A percentile compares a stretch with the other conserved stretches of the same genome.
These are phyloP conservation scores for Sarocladiaceae sp. DNA, from an alignment of 2,329 filamentous ascomycete genomes.

Conservation along the genomic window DNA sequence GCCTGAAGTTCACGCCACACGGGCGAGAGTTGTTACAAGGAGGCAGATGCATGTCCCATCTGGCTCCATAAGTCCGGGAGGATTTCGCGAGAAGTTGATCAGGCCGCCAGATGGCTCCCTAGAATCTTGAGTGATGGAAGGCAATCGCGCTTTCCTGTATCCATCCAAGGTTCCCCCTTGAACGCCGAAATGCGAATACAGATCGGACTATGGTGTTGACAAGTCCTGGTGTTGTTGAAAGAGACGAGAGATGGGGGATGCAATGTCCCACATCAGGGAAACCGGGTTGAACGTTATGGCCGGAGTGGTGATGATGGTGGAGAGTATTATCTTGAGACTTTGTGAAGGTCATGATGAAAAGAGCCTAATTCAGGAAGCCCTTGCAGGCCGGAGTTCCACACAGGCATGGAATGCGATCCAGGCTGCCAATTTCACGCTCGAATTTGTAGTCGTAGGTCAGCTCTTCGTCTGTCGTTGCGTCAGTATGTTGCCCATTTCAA, in stretches of 20 bases:
- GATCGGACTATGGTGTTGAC: neutral
- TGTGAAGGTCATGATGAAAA: neutral
- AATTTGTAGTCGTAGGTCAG: slow-evolving; percentile 99
- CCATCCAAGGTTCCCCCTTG: no score
- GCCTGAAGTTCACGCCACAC: no score
- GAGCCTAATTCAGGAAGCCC: slow-evolving; percentile 85
- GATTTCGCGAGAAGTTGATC: no score
- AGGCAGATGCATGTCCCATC: no score
- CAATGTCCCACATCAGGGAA: no score
- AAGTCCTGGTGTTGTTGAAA: neutral
- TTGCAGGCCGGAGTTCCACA: slow-evolving; percentile 96
- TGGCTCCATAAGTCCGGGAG: no score
- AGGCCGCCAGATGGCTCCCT: no score
- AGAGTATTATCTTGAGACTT: neutral
- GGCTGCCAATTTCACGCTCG: slow-evolving; percentile 90
- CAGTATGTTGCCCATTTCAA: slow-evolving; percentile 9
- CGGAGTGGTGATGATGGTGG: no score
- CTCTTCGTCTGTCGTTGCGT: slow-evolving; percentile 74
- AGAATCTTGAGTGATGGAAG: no score
- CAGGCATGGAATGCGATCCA: slow-evolving; percentile 94
- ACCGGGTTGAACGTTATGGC: no score
- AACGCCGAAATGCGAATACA: slow-evolving; percentile 7
- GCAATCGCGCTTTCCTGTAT: neutral
- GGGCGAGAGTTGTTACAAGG: no score
- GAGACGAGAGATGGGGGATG: no score